Conservation (phyloP, 805 yeast species). For the Nakazawaea anatomiae region DNA sequence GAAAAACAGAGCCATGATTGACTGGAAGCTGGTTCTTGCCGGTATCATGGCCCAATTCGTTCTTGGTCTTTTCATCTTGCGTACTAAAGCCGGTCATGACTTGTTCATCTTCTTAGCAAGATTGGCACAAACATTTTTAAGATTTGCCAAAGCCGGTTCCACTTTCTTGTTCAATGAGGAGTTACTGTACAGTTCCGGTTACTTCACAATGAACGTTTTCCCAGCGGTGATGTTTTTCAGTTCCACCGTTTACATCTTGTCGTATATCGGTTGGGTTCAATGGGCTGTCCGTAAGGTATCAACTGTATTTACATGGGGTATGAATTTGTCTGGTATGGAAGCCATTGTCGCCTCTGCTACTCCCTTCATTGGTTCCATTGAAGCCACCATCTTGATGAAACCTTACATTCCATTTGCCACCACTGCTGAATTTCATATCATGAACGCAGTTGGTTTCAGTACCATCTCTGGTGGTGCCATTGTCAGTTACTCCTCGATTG, state of each 20-base stretch:
- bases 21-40: constrained; percentile 54
- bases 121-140: constrained; percentile 50
- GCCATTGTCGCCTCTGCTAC: constrained; percentile 62
- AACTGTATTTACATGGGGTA: constrained; percentile 51
- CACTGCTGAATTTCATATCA: constrained; percentile 55
- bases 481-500: constrained; percentile 57
- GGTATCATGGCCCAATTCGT: constrained; percentile 58
- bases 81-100: constrained; percentile 56
- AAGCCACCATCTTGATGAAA: constrained; percentile 54
- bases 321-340: constrained; percentile 57
- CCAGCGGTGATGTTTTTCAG: constrained; percentile 60
- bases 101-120: constrained; percentile 54
- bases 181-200: constrained; percentile 29
- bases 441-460: constrained; percentile 58
- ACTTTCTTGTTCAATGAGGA: constrained; percentile 45
- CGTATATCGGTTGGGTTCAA: constrained; percentile 54
- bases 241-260: constrained; percentile 54
- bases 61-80: constrained; percentile 52
- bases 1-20: constrained; percentile 35
- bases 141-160: constrained; percentile 55
- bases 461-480: constrained; percentile 61
- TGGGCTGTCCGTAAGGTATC: constrained; percentile 56
- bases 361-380: constrained; percentile 64
- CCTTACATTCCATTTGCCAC: constrained; percentile 55
- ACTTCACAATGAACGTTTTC: constrained; percentile 52